Percentiles rank a stretch among this genome's conserved stretches.
These are phyloP conservation scores for Penicillium fimorum DNA, from an alignment of 495 filamentous ascomycete genomes.

Conservation along the genomic window DNA sequence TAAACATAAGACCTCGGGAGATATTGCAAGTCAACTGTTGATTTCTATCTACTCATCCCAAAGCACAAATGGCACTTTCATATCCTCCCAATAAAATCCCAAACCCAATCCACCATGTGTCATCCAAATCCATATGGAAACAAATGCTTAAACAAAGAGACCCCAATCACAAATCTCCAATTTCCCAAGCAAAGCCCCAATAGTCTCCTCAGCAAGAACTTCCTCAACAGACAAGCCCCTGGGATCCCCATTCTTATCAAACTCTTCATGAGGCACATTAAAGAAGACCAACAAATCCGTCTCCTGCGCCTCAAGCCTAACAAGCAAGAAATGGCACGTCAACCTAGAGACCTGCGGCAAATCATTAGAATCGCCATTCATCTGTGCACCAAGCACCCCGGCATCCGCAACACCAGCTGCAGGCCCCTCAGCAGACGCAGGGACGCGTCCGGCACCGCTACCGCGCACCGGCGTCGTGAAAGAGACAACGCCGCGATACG, in stretches of 20 bases:
- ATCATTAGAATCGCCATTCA: background rate
- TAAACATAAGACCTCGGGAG: background rate
- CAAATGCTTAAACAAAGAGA: constrained; percentile 58
- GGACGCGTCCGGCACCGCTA: constrained; percentile 10
- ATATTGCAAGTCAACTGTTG: background rate
- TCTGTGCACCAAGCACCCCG: constrained; percentile 12
- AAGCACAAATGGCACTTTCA: background rate
- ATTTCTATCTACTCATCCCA: background rate
- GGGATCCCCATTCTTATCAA: constrained; percentile 45
- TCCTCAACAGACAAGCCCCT: constrained; percentile 51
- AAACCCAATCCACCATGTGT: background rate
- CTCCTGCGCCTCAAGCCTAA: constrained; percentile 68
- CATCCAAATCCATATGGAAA: background rate
- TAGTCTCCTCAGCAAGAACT: constrained; percentile 60
- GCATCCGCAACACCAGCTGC: constrained; percentile 7
- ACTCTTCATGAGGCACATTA: constrained; percentile 82
- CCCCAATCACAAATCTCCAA: constrained; percentile 82
- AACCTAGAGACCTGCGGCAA: constrained; percentile 18
- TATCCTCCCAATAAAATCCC: background rate
- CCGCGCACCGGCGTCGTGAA: constrained; percentile 28
- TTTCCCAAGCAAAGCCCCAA: constrained; percentile 61
- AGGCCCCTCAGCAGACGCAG: constrained; percentile 8
- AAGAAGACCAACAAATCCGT: constrained; percentile 88
- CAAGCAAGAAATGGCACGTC: constrained; percentile 48
- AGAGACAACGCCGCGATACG: constrained; percentile 34